phyloP scores from a whole-genome alignment of 768 basidiomycete species.

The Ramaria rubella region DNA sequence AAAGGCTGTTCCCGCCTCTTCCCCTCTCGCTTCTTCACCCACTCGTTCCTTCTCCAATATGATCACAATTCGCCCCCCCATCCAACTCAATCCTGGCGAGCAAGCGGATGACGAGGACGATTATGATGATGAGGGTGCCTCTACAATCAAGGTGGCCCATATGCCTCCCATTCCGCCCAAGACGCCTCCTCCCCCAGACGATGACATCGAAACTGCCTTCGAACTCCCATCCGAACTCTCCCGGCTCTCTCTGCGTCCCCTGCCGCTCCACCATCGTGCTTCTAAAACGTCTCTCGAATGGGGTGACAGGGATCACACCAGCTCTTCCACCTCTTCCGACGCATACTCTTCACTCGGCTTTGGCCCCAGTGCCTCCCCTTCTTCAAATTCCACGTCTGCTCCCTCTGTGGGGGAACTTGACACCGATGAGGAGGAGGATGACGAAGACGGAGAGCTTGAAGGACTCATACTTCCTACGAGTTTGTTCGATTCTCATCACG shows the following conservation, averaged over 20 bases:
- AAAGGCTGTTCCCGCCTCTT: slow-evolving; percentile 37
- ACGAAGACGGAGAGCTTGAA: slow-evolving; percentile 57
- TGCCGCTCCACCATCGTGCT: slow-evolving; percentile 66
- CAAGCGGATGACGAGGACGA: slow-evolving; percentile 38
- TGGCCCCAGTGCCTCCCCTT: slow-evolving; percentile 54
- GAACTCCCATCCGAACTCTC: slow-evolving; percentile 75
- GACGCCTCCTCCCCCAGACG: slow-evolving; percentile 39
- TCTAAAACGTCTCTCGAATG: slow-evolving; percentile 84
- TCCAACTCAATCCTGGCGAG: slow-evolving; percentile 22
- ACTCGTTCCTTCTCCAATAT: slow-evolving; percentile 20
- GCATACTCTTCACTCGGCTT: slow-evolving; percentile 77
- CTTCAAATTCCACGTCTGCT: slow-evolving; percentile 65
- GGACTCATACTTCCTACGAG: slow-evolving; percentile 73
- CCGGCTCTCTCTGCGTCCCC: slow-evolving; percentile 72
- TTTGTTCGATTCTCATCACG: slow-evolving; percentile 66
- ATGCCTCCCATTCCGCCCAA: slow-evolving; percentile 32
- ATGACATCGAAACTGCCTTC: slow-evolving; percentile 82
- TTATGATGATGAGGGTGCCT: slow-evolving; percentile 75
- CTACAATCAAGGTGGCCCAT: slow-evolving; percentile 71
- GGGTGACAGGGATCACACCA: slow-evolving; percentile 78
- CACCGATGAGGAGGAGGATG: slow-evolving; percentile 58
- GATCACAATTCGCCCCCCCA: slow-evolving; percentile 63
- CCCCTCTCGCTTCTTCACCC: slow-evolving; percentile 27
- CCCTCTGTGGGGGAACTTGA: slow-evolving; percentile 63
- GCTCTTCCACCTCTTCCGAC: slow-evolving; percentile 79